Percentiles rank a stretch among this genome's conserved stretches.
These are phyloP conservation scores for Mucuna pruriens DNA, from an alignment of 306 rosid genomes.

Conservation along the genomic window DNA sequence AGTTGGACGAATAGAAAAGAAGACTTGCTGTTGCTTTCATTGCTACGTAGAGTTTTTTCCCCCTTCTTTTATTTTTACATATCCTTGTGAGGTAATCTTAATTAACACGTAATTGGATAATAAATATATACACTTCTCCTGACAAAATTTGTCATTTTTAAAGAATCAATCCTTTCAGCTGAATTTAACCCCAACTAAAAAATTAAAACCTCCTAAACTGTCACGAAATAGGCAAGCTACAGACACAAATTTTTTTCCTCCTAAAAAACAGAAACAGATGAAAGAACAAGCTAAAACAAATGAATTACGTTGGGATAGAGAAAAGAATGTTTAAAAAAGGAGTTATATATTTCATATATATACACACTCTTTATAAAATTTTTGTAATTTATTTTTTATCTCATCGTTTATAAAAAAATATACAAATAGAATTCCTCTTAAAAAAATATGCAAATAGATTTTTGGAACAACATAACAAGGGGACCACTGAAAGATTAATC, in stretches of 20 bases:
- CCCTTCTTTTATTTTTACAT: not conserved
- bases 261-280: conserved; percentile 8
- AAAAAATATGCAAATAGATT: conserved; percentile 16
- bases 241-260: conserved; percentile 5
- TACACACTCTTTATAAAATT: not conserved
- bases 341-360: not conserved
- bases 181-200: not conserved
- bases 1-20: conserved; percentile 9
- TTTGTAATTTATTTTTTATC: not conserved
- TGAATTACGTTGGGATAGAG: not conserved
- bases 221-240: conserved; percentile 31
- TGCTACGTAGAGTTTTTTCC: not conserved
- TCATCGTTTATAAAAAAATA: not conserved
- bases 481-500: conserved; percentile 33
- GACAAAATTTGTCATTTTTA: not conserved
- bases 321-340: not conserved
- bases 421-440: not conserved
- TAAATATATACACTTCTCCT: not conserved
- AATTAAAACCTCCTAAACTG: conserved; percentile 10
- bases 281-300: conserved; percentile 29
- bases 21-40: conserved; percentile 38
- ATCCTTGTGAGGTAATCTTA: not conserved
- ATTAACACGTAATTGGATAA: not conserved
- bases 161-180: not conserved
- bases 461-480: conserved; percentile 35